These are phyloP conservation scores for Trypanosoma avium DNA, from an alignment of 208 protist genomes.

Conservation along the genomic window DNA sequence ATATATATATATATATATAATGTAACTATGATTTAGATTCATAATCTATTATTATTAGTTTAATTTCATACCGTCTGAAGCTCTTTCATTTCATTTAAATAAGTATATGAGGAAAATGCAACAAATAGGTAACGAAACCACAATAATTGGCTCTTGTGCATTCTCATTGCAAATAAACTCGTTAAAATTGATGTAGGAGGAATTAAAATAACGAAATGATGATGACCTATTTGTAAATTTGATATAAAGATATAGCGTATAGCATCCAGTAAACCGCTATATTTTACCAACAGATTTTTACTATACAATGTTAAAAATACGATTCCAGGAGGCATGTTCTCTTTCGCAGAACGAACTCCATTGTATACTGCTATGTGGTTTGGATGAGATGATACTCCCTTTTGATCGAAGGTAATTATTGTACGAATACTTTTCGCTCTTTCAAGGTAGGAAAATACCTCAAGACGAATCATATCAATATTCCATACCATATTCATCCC, in stretches of 20 bases:
- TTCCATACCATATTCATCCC: conserved; percentile 82
- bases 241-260: not conserved
- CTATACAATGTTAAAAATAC: conserved; percentile 66
- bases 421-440: conserved; percentile 66
- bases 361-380: conserved; percentile 95
- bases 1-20: conserved; percentile 7
- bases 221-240: not conserved
- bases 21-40: not conserved
- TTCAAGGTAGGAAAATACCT: conserved; percentile 64
- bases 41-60: not conserved
- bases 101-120: conserved; percentile 95
- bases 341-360: conserved; percentile 62
- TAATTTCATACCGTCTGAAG: conserved; percentile 8
- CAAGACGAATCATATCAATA: conserved; percentile 38
- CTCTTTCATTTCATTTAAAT: conserved; percentile 85
- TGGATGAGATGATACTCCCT: conserved; percentile 93
- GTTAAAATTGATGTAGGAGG: conserved; percentile 44
- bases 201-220: conserved; percentile 47
- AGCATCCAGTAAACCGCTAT: conserved; percentile 38
- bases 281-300: conserved; percentile 64
- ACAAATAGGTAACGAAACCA: conserved; percentile 97
- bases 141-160: conserved; percentile 93
- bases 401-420: conserved; percentile 95
- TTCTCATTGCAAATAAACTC: conserved; percentile 81
- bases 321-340: conserved; percentile 73